Base-by-base conservation (phyloP, 1,139 yeast species). In the Blastobotrys serpentis region DNA sequence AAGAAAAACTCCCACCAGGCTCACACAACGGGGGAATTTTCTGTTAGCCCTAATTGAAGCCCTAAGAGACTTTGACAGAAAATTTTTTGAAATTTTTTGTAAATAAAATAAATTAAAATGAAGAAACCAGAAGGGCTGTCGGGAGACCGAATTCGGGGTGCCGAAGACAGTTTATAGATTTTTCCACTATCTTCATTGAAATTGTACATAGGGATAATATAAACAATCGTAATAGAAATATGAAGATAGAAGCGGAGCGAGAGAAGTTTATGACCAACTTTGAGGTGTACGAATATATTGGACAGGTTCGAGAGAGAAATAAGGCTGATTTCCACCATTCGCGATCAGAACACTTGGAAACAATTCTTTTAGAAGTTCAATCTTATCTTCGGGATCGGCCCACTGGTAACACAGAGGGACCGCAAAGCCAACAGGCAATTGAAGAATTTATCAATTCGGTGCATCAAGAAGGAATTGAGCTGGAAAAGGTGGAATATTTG, bases 401-500 rank as follows among this genome's bases (percentile, higher is more conserved):
- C 0, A 71, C 78, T 2, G 70, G 69, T 4, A 64, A 64, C 51
- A 56, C 57, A 1, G 61, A 56, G 0, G 56, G 52, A 0, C 72
- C 74, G 16, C 77, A 75, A 40, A 62, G 75, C 2, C 68, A 66
- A 10, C 80, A 75, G 4, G 68, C 66, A n/a, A 78, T 90, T 51
- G 70, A 73, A 2, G 67, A 69, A 21, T 72, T 87, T 43, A 52
- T 71, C 41, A 42, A 54, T 5, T 61, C 59, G 10, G 73, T 88
- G 71, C 54, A 70, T 34, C 71, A 86, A 49, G 77, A 82, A 52
- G 64, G 70, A 26, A 80, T 75, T 55, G 76, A 76, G 29, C 71
- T 92, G 53, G 89, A 86, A 67, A 86, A 87, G 65, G 83, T 86
- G 17, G 98, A 92, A 63, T 82, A 84, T 60, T 71, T 92, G 37